Conservation (phyloP, 768 basidiomycete genomes). For the Termitomyces sp. region DNA sequence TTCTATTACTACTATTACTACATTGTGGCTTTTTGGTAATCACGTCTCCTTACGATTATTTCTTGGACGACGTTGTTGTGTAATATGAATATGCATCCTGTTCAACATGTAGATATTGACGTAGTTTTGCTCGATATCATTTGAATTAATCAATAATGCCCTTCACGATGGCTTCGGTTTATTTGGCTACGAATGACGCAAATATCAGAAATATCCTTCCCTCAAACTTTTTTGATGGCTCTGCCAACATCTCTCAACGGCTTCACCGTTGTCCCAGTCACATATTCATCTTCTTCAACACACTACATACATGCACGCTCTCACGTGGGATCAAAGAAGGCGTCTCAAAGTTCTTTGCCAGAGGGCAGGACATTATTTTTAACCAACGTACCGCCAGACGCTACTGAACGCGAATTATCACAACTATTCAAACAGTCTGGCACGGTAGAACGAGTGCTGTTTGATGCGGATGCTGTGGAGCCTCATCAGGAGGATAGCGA, state of each 20-base stretch:
- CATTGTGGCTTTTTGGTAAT: constrained; percentile 10
- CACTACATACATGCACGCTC: constrained; percentile 80
- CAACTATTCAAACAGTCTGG: constrained; percentile 77
- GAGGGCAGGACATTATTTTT: constrained; percentile 79
- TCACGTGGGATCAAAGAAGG: constrained; percentile 52
- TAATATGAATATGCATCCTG: constrained; percentile 14
- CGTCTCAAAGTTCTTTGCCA: constrained; percentile 26
- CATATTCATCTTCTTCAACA: constrained; percentile 41
- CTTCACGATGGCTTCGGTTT: neutral
- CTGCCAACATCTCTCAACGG: constrained; percentile 35
- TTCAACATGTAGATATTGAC: neutral
- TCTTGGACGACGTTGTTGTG: constrained; percentile 11
- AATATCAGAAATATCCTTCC: constrained; percentile 1
- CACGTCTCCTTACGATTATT: constrained; percentile 3
- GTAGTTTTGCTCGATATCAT: neutral
- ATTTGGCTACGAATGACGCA: constrained; percentile 9
- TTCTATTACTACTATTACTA: neutral
- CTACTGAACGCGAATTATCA: constrained; percentile 76
- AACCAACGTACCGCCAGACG: constrained; percentile 86
- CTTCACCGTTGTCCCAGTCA: constrained; percentile 45
- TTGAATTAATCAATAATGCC: no score
- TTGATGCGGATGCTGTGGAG: constrained; percentile 47
- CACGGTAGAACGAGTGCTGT: constrained; percentile 70
- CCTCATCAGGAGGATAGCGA: constrained; percentile 39
- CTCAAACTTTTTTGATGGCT: constrained; percentile 17